Evolutionary conservation across 805 yeast species (phyloP), one percentile per base, ranked within the genome.

Genomic region (Priceomyces castillae): DNA sequence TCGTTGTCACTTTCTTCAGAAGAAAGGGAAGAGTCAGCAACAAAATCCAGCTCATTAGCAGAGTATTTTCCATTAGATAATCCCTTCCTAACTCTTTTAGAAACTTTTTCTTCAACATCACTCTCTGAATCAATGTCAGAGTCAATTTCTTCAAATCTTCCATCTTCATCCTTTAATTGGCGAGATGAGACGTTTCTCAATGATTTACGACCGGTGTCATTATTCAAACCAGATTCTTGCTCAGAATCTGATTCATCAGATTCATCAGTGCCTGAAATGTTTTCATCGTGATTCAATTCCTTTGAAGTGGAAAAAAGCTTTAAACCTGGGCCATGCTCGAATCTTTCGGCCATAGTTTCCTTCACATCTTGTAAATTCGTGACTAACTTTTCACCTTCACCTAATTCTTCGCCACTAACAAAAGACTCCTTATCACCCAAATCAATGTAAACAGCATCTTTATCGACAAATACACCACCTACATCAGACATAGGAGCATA

Each of bases 401-500:
- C 97, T 55, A 70, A 73, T 47, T 83, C 86, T 49, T 78, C 77
- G 34, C 86, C 85, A 1, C 78, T 73, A 14, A 75, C 78, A 61
- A 86, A 86, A 31, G 76, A 61, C 41, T 74, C 75, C 34, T 61
- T 65, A 18, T 68, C 69, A 1, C 89, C 90, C 7, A 86, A 81
- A 55, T 86, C 97, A 47, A 94, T 88, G 57, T 90, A 94, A 2
- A 94, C 99, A 7, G 99, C 97, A 70, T 94, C 99, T 60, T 86
- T 90, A 68, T 94, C 99, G 48, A 94, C 89, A 51, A 94, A 73
- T 30, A 94, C 95, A 62, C 99, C 99, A 44, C 97, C 97, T n/a
- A 94, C 97, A 65, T 94, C 98, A 37, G 97, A 87, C 99, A 94
- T 94, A 39, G 99, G 99, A 0, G 99, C 99, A 64, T 95, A 94